Percentiles rank a stretch among this genome's conserved stretches.
These are phyloP conservation scores for Nakazawaea ernobii DNA, from an alignment of 805 yeast species.

Conservation along the genomic window DNA sequence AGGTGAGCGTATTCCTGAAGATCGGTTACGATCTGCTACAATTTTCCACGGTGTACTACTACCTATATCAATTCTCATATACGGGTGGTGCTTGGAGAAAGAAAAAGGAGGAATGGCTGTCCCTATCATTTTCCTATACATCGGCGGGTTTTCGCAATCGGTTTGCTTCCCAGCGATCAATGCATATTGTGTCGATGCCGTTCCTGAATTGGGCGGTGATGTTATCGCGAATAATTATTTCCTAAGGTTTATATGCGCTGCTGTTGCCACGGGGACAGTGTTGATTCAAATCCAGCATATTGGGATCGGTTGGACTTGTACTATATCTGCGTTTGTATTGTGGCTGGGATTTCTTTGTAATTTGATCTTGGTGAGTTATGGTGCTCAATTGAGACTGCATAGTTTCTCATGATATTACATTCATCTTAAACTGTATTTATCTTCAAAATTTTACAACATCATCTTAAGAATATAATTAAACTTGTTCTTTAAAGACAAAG, in stretches of 20 bases:
- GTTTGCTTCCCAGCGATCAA: conserved; percentile 46
- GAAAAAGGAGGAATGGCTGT: conserved; percentile 50
- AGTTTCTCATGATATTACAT: no score
- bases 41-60: conserved; percentile 36
- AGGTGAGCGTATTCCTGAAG: conserved; percentile 47
- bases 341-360: conserved; percentile 31
- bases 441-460: no score
- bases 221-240: conserved; percentile 52
- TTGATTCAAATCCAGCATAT: conserved; percentile 38
- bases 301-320: conserved; percentile 54
- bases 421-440: no score
- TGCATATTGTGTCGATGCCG: conserved; percentile 53
- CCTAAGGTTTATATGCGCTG: conserved; percentile 44
- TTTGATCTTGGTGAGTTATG: conserved; percentile 30
- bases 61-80: conserved; percentile 40
- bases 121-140: conserved; percentile 44
- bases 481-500: no score
- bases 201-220: conserved; percentile 49
- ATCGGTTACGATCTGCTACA: conserved; percentile 36
- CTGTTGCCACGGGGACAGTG: conserved; percentile 45
- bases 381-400: conserved; percentile 29
- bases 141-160: conserved; percentile 46
- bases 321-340: conserved; percentile 39
- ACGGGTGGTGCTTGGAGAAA: conserved; percentile 48
- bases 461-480: no score